Conservation (phyloP, 768 basidiomycete species). For the Gloeophyllum trabeum region DNA sequence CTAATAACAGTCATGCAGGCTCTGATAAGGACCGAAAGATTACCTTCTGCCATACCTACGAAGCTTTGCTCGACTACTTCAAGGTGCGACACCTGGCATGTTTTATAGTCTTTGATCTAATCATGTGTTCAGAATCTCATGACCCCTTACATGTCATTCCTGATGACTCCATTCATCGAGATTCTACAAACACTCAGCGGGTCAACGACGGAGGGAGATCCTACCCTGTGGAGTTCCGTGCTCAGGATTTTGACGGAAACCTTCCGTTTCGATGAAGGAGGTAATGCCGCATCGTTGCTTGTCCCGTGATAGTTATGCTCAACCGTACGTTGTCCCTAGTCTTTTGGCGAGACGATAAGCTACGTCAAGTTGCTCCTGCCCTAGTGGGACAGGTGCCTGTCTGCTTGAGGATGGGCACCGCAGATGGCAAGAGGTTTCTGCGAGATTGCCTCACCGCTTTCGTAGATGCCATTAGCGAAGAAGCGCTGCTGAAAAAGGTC, state of each 20-base stretch:
- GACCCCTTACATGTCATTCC: slow-evolving; percentile 81
- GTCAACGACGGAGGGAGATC: slow-evolving; percentile 16
- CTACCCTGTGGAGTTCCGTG: slow-evolving; percentile 50
- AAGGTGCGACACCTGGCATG: slow-evolving; percentile 39
- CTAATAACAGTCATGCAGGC: slow-evolving; percentile 10
- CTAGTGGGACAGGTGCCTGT: slow-evolving; percentile 59
- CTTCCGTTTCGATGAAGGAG: slow-evolving; percentile 68
- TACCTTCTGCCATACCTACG: slow-evolving; percentile 68
- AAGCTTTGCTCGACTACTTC: slow-evolving; percentile 73
- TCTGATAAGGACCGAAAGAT: slow-evolving; percentile 36
- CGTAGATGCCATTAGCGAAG: slow-evolving; percentile 44
- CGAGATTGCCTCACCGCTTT: slow-evolving; percentile 45
- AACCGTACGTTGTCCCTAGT: slow-evolving; percentile 26
- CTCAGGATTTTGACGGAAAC: slow-evolving; percentile 57
- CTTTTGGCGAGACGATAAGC: slow-evolving; percentile 84
- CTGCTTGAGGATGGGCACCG: slow-evolving; percentile 24
- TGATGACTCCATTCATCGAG: slow-evolving; percentile 57
- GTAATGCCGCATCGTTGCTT: slow-evolving; percentile 23
- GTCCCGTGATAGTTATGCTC: neutral
- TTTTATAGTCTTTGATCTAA: neutral
- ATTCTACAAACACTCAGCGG: slow-evolving; percentile 42
- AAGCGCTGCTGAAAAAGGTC: slow-evolving; percentile 57
- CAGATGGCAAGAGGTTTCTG: slow-evolving; percentile 27
- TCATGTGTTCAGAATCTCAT: slow-evolving; percentile 51
- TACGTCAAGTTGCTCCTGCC: slow-evolving; percentile 46